These are phyloP conservation scores for Corchorus capsularis DNA, from an alignment of 345 rosid species.

Conservation along the genomic window DNA sequence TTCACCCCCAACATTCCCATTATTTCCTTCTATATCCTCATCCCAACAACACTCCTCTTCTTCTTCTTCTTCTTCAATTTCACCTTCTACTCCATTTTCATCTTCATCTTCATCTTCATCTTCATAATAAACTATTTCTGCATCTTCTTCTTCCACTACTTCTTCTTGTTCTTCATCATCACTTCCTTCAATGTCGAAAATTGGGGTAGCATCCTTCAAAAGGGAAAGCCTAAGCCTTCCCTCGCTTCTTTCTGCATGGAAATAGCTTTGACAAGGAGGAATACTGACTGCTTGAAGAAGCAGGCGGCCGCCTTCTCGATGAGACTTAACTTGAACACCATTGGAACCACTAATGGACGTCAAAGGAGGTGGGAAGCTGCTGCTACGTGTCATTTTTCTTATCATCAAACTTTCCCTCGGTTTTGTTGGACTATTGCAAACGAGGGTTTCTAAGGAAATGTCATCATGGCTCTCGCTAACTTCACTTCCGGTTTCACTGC, in stretches of 20 bases:
- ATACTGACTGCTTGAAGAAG: constrained; percentile 55
- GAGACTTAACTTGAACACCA: constrained; percentile 50
- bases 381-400: constrained; percentile 28
- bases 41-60: constrained; percentile 27
- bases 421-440: constrained; percentile 19
- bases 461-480: constrained; percentile 33
- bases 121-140: background rate
- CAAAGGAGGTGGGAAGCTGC: constrained; percentile 80
- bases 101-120: background rate
- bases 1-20: constrained; percentile 34
- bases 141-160: constrained; percentile 8
- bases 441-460: constrained; percentile 27
- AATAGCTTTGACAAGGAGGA: constrained; percentile 33
- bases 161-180: constrained; percentile 23
- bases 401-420: background rate
- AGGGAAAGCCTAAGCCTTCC: constrained; percentile 73
- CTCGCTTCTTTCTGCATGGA: constrained; percentile 62
- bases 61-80: constrained; percentile 23
- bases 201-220: background rate
- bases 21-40: constrained; percentile 27
- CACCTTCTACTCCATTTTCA: constrained; percentile 2
- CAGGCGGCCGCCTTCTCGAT: constrained; percentile 71
- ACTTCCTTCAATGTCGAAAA: background rate
- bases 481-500: constrained; percentile 76
- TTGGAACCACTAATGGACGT: constrained; percentile 55